phyloP scores from a whole-genome alignment of 192 early-diverging fungal species.

The Podila minutissima region DNA sequence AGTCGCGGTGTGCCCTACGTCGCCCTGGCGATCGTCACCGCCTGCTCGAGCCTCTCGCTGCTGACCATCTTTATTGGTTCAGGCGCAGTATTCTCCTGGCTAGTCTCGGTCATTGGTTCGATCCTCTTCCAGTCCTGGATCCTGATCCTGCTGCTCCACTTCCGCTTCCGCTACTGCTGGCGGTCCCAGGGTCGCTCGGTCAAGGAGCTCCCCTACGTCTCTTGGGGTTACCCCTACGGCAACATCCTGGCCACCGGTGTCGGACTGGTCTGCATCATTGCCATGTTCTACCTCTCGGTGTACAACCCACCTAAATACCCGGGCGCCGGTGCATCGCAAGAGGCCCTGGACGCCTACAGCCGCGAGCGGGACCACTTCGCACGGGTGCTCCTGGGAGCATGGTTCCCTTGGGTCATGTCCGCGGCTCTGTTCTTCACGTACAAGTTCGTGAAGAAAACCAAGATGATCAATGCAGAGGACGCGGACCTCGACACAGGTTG shows the following conservation, averaged over 20 bases:
- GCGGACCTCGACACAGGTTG: slow-evolving; percentile 69
- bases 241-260: slow-evolving; percentile 71
- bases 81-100: slow-evolving; percentile 75
- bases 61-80: slow-evolving; percentile 72
- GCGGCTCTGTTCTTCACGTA: slow-evolving; percentile 61
- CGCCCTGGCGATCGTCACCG: slow-evolving; percentile 67
- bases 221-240: slow-evolving; percentile 60
- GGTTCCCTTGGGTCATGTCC: slow-evolving; percentile 43
- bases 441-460: slow-evolving; percentile 56
- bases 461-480: slow-evolving; percentile 65
- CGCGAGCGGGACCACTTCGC: slow-evolving; percentile 1
- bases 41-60: slow-evolving; percentile 71
- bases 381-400: slow-evolving; percentile 31
- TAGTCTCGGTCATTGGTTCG: slow-evolving; percentile 74
- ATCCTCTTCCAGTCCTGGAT: slow-evolving; percentile 88
- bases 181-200: slow-evolving; percentile 73
- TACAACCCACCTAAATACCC: slow-evolving; percentile 61
- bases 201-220: slow-evolving; percentile 67
- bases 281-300: slow-evolving; percentile 55
- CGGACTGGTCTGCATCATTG: slow-evolving; percentile 70
- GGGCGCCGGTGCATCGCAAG: slow-evolving; percentile 11
- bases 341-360: background rate
- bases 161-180: slow-evolving; percentile 86
- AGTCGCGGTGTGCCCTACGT: slow-evolving; percentile 72
- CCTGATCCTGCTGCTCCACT: slow-evolving; percentile 81